Base-by-base conservation (phyloP, 2,329 filamentous ascomycete genomes). In the Fusarium torulosum region DNA sequence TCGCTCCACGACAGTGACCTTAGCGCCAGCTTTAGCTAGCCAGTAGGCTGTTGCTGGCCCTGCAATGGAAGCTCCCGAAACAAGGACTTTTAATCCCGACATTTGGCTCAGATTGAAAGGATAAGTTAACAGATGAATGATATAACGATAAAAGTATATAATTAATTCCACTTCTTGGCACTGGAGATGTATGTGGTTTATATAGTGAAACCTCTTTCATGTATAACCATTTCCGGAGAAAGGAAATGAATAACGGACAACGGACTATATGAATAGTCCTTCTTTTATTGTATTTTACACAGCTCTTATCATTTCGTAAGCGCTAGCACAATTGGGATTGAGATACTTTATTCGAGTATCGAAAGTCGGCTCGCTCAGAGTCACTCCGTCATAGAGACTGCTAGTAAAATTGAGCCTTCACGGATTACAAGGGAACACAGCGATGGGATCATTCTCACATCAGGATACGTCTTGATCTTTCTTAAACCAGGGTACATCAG, bases 1-100 rank as follows among this genome's bases (percentile, higher is more conserved):
- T 13, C 78, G 75, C 56, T 82, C 80, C 43, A 82, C 67, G n/a
- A 82, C 63, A 0, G 80, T 81, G 50, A 81, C 75, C 1, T 47
- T 63, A 9, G 75, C 75, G 2, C 75, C 73, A 9, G 73, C 67
- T 57, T 64, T 72, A 40, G 70, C 69, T 13, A 76, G 67, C 74
- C 72, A 76, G 66, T 75, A 75, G 3, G 74, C 74, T 9, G 71
- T 65, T 7, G 73, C 70, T 14, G 74, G 75, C 9, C 76, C 76
- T 13, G 74, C 76, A 53, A 77, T 75, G 52, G 74, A 75, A 17
- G 75, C 76, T 23, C 75, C 75, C 6, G 74, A 71, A 14, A 77
- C 66, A n/a, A 77, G 74, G 13, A 77, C 35, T 61, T 44, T 63
- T 7, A 72, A 46, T 7, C 63, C 45, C 7, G 67, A 62, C 70